Base-by-base conservation (phyloP, 73 alveolate species). In the Paraurostyla sp. region DNA sequence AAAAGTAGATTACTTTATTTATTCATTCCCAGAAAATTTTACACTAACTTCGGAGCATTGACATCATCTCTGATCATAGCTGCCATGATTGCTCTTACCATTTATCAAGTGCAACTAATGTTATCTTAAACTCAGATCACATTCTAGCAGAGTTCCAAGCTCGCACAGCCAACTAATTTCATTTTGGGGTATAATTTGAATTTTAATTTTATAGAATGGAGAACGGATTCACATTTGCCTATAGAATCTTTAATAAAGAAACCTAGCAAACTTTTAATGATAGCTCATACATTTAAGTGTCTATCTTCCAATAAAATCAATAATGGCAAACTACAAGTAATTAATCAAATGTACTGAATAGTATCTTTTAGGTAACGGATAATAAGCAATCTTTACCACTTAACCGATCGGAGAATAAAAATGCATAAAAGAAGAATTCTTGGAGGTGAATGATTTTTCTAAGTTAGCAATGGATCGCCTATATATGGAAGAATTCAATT, bases 41-140 rank as follows among this genome's bases (percentile, higher is more conserved):
- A 63, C 78, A 83, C 92, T 65, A 83, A 83, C 76, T 83, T 83
- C 45, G 92, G 92, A 22, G 92, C 92, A 7, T 49, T 83, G 48
- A 83, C 86, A 6, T 68, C 87, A 27, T 13, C 57, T 20, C 23
- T 68, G 48, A 65, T 83, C 16, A 83, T 83, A 6, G 46, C 52
- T 1, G 83, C 51, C 33, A 49, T 78, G 89, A 16, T 78, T 23
- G 78, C 78, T 6, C 40, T 78, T 25, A 49, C 69, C 27, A 36
- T 78, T 1, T 50, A 52, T 54, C 50, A 78, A 3, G 89, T 78
- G 0, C 29, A 23, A 9, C 63, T n/a, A 4, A 78, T 78, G 89
- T 40, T 78, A 11, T 30, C 60, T 6, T 4, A n/a, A 36, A 51
- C 38, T 2, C 35, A 54, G n/a, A 78, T 78, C 2, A 52, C 89